Conservation (phyloP, 2,329 filamentous ascomycete genomes). For the Pseudocercospora crystallina region DNA sequence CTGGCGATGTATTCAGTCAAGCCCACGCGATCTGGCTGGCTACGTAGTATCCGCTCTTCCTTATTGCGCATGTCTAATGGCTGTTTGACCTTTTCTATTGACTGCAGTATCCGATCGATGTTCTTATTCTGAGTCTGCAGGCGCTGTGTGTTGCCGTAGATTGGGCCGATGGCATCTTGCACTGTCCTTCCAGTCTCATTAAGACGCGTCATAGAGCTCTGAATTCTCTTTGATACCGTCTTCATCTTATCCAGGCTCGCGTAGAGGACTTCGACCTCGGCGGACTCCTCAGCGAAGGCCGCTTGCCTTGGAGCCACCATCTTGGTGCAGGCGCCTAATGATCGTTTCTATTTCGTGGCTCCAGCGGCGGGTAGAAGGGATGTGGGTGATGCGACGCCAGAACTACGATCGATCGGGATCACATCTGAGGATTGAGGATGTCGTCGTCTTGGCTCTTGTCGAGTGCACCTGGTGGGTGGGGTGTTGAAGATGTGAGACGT, state of each 20-base stretch:
- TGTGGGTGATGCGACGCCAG: no score
- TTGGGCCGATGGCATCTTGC: constrained; percentile 84
- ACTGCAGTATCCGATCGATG: constrained; percentile 79
- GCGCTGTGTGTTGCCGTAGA: constrained; percentile 87
- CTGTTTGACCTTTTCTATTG: constrained; percentile 84
- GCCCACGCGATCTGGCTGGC: constrained; percentile 74
- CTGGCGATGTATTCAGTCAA: constrained; percentile 83
- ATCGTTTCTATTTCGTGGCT: no score
- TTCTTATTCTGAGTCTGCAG: constrained; percentile 87
- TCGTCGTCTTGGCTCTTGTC: no score
- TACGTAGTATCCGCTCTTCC: constrained; percentile 85
- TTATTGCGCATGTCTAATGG: constrained; percentile 90
- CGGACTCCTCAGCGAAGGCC: constrained; percentile 64
- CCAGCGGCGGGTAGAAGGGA: no score
- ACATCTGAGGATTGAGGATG: no score
- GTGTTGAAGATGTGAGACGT: no score
- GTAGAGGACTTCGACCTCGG: constrained; percentile 65
- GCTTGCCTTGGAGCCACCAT: constrained; percentile 59
- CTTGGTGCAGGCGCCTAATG: not conserved
- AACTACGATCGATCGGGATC: no score
- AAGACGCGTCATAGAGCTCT: constrained; percentile 78
- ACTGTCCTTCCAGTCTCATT: constrained; percentile 89
- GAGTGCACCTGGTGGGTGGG: no score
- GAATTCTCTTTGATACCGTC: constrained; percentile 91
- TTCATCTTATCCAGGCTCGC: constrained; percentile 86